Base-by-base conservation (phyloP, 192 early-diverging fungal genomes). In the Coemansia javaensis region DNA sequence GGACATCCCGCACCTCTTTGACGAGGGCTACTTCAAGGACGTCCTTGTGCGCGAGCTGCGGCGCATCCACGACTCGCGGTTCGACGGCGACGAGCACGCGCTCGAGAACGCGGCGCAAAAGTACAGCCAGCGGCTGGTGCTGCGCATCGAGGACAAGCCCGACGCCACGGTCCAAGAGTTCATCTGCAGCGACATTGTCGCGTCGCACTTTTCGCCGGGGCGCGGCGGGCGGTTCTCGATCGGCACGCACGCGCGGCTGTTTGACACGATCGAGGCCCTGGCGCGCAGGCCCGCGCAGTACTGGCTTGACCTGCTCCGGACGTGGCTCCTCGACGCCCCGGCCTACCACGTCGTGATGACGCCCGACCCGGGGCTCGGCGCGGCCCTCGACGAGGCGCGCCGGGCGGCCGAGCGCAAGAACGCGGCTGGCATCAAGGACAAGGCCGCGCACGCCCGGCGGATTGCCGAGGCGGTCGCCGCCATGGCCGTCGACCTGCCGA, bases 11-110 rank as follows among this genome's bases (percentile, higher is more conserved):
- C 64, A 65, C 36, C 60, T 87, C 11, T 88, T 86, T 41, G 81
- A 80, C 10, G 80, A 82, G n/a, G 69, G 63, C 20, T 79, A 77
- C 33, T 85, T 80, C 47, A 62, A 77, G 17, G 36, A 52, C 0
- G 77, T 83, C 31, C 79, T 87, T 14, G 11, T 65, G 17, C 72
- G 81, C 20, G 82, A 79, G 20, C 54, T 90, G 9, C 59, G 80
- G 46, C 75, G 77, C 13, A 57, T 84, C 32, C 17, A 63, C 25
- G 45, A 50, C 3, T 35, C 72, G 17, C 40, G 37, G 10, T 75
- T 75, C 34, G 62, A 66, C 31, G 73, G 66, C 28, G 57, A 70
- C 33, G 27, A 24, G 1, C 41, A 44, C n/a, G 61, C 59, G 7
- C 33, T 76, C 24, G 34, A 33, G 21, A 55, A 60, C 32, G 49